Evolutionary conservation across 2,329 filamentous ascomycete species (phyloP), one percentile per base, ranked within the genome.

Genomic region (Nakataea oryzae): DNA sequence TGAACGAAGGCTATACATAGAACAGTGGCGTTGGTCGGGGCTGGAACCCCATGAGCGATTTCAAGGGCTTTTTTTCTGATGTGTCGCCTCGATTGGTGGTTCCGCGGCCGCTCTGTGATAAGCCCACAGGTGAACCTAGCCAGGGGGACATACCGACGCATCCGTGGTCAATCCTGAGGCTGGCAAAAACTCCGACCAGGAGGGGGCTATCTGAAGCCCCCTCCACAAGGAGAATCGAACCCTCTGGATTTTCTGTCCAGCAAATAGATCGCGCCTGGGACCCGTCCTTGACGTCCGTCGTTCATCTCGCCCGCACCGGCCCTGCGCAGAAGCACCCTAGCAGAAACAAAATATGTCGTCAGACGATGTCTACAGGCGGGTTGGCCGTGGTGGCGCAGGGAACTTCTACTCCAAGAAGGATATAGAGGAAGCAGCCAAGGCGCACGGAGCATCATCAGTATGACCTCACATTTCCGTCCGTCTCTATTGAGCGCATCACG

Each of bases 351-450:
- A 50, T 50, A 71, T 67, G 72, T 71, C 68, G 70, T 69, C 69
- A 63, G 81, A 50, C 21, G 41, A 81, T 67, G 75, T 75, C 60
- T 81, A 80, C 66, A 76, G 77, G 66, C 78, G 77, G 63, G 77
- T 80, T 55, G 85, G 86, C 62, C 81, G 86, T 59, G 86, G 86
- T 61, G 86, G 86, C 59, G 85, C 85, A 7, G 86, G 86, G 61
- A 88, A 88, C 72, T 86, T 81, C 70, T 80, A 79, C 68, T 76
- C 76, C 68, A 77, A 80, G 65, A 76, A 80, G 66, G 78, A 84
- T 63, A 71, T 81, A 29, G 76, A 83, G 30, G 77, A 81, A 32
- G 75, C 72, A 70, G 62, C 75, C 21, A 50, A 50, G 41, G 41
- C 41, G 41, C 21, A 17, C 41, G 24, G 24, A n/a, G 41, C 21